These are phyloP conservation scores for Sphaerobolus stellatus DNA, from an alignment of 1,284 basidiomycete species.

Conservation along the genomic window DNA sequence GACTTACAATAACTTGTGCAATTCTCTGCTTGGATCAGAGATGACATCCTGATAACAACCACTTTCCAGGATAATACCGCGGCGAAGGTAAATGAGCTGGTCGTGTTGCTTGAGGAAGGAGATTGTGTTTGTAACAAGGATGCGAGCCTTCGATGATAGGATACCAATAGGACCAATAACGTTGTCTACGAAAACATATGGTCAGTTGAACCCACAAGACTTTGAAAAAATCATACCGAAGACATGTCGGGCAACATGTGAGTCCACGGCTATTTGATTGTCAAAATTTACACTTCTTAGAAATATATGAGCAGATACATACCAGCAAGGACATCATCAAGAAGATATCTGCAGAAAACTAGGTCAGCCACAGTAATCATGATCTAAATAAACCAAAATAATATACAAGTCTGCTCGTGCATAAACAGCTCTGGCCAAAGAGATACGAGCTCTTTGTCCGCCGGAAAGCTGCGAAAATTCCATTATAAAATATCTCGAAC, in stretches of 20 bases:
- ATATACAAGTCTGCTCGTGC: constrained; percentile 52
- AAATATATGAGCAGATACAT: background rate
- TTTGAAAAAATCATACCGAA: constrained; percentile 43
- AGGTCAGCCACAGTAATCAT: background rate
- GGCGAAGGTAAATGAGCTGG: constrained; percentile 75
- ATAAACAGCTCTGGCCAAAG: constrained; percentile 50
- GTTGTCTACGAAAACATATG: constrained; percentile 57
- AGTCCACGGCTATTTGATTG: constrained; percentile 58
- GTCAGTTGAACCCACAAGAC: background rate
- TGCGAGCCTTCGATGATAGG: constrained; percentile 80
- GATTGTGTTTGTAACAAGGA: constrained; percentile 89
- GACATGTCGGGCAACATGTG: constrained; percentile 70
- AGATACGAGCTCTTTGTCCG: constrained; percentile 62
- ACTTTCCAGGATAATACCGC: constrained; percentile 81
- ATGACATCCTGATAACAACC: constrained; percentile 70
- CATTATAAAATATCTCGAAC: background rate
- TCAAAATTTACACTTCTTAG: constrained; percentile 43
- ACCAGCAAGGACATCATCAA: constrained; percentile 60
- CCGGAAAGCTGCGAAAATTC: constrained; percentile 41
- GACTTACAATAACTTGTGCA: constrained; percentile 80
- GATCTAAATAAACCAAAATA: too few relatives aligned
- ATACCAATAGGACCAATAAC: constrained; percentile 90
- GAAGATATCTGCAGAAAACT: constrained; percentile 34
- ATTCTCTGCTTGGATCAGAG: constrained; percentile 62
- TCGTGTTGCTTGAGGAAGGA: constrained; percentile 83